Base-by-base conservation (phyloP, 2,329 filamentous ascomycete species). In the Pestalotiopsis sp. region DNA sequence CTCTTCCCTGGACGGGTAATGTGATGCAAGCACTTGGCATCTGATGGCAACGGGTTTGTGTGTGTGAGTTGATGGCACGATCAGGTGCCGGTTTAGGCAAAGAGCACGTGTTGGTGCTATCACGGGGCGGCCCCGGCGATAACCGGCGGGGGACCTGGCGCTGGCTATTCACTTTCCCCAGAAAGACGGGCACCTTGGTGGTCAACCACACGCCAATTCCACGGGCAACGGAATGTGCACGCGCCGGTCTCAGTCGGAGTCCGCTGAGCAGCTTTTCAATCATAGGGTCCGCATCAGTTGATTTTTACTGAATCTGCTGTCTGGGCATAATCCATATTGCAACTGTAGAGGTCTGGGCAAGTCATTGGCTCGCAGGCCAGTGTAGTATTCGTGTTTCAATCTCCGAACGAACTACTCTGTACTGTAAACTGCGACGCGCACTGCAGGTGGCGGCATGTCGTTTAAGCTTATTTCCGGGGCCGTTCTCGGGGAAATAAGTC, bases 181-280 rank as follows among this genome's bases (percentile, higher is more conserved):
- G 31, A 9, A 9, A 7, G 31, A 36, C 31, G 57, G 23, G 23
- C 20, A 59, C 57, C 57, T 59, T 59, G 57, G 14, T 27, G 57
- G 45, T 27, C 27, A 62, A 14, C 31, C 20, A 20, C 25, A 38
- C 27, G 45, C 25, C 49, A 56, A 58, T 25, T 56, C 31, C 25
- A 23, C 39, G 14, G 23, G 25, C 63, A 56, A 58, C 17, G 57
- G 45, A 41, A 6, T 39, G 49, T 20, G 20, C 58, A 56, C 64
- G 64, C 64, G 64, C 56, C 64, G 64, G 64, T 66, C 64, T 66
- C 27, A 66, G 64, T 23, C 64, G 64, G 64, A 66, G 31, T 59
- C 64, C 64, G 64, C 36, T 31, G 23, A 36, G 20, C n/a, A 14
- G 6, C 1, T 20, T 52, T n/a, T 23, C 7, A 17, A n/a, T 52